These are phyloP conservation scores for Sonneratia caseolaris DNA, from an alignment of 345 rosid genomes.

Conservation along the genomic window DNA sequence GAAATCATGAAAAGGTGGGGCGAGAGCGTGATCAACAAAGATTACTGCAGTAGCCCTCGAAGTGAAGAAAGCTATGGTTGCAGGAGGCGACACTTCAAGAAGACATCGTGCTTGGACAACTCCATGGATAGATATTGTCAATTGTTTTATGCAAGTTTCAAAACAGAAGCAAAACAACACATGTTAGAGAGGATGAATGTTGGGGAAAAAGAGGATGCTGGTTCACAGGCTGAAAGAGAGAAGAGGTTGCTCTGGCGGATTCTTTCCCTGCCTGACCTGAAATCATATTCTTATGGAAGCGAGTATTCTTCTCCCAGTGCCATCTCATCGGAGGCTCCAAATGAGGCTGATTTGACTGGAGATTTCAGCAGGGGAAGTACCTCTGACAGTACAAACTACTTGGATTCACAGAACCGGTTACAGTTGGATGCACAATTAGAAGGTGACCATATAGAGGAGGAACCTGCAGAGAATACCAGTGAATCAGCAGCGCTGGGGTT, in stretches of 20 bases:
- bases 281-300: slow-evolving; percentile 14
- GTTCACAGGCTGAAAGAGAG: slow-evolving; percentile 8
- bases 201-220: slow-evolving; percentile 21
- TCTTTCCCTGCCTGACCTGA: slow-evolving; percentile 54
- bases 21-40: slow-evolving; percentile 11
- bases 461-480: too few relatives aligned
- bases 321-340: slow-evolving; percentile 2
- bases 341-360: too few relatives aligned
- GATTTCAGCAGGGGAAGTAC: too few relatives aligned
- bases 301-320: slow-evolving; percentile 19
- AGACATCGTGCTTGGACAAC: slow-evolving; percentile 47
- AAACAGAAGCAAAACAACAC: slow-evolving; percentile 31
- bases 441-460: too few relatives aligned
- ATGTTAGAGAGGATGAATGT: slow-evolving; percentile 17
- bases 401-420: too few relatives aligned
- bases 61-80: slow-evolving; percentile 8
- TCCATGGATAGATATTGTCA: slow-evolving; percentile 57
- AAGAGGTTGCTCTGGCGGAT: slow-evolving; percentile 42
- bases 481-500: too few relatives aligned
- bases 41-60: slow-evolving; percentile 11
- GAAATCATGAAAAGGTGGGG: slow-evolving; percentile 27
- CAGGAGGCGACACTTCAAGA: slow-evolving; percentile 16
- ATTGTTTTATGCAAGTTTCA: slow-evolving; percentile 43
- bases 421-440: too few relatives aligned
- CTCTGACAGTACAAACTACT: too few relatives aligned